Evolutionary conservation across 192 early-diverging fungal species (phyloP).

Genomic region (Piromyces finnis): DNA sequence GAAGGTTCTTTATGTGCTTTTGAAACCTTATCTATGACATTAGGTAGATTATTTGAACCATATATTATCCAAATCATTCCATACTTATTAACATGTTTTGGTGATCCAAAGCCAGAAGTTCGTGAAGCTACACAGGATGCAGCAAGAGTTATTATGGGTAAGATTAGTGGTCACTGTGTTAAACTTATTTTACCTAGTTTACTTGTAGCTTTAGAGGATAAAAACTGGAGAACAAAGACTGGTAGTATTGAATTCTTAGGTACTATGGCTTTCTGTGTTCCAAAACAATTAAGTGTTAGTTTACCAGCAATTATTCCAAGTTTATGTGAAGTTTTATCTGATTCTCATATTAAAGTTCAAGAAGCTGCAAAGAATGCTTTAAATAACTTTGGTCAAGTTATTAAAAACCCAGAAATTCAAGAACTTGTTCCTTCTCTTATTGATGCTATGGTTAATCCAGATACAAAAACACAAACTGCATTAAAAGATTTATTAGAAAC

Average conservation of each 20-base stretch:
- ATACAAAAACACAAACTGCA: conserved; percentile 62
- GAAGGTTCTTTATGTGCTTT: conserved; percentile 91
- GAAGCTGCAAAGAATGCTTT: conserved; percentile 69
- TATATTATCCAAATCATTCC: conserved; percentile 91
- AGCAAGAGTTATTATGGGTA: conserved; percentile 80
- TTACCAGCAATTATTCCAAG: conserved; percentile 83
- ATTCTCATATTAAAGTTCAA: conserved; percentile 83
- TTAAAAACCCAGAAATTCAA: conserved; percentile 96
- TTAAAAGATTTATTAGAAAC: conserved; percentile 75
- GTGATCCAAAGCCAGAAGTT: conserved; percentile 65
- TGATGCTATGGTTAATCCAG: conserved; percentile 73
- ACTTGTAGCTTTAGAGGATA: conserved; percentile 68
- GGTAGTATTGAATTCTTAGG: conserved; percentile 86
- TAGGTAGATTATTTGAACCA: conserved; percentile 79
- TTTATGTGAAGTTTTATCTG: conserved; percentile 77
- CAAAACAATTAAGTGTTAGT: conserved; percentile 78
- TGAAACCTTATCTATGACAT: conserved; percentile 63
- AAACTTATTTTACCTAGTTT: conserved; percentile 85
- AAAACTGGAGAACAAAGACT: conserved; percentile 94
- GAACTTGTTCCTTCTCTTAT: conserved; percentile 70
- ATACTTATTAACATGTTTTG: conserved; percentile 65
- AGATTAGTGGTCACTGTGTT: conserved; percentile 87
- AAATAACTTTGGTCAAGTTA: conserved; percentile 79
- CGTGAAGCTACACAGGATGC: conserved; percentile 83
- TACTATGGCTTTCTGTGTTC: conserved; percentile 88